Evolutionary conservation across 1,284 basidiomycete genomes (phyloP), one percentile per base, ranked within the genome.

Genomic region (Cryptococcus neoformans): DNA sequence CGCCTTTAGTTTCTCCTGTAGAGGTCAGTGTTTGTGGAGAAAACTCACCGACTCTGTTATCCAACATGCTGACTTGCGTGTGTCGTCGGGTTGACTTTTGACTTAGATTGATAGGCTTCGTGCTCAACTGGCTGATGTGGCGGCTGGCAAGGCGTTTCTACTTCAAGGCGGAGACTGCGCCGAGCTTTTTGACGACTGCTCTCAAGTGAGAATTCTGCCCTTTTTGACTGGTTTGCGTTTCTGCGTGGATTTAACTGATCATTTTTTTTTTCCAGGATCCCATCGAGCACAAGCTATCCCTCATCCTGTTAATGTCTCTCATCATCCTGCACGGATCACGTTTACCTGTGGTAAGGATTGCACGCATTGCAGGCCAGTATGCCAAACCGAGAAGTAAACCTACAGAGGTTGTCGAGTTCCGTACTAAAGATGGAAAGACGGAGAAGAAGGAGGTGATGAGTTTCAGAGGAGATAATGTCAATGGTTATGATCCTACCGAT

Each of bases 121-220:
- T 49, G 80, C 85, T 67, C 89, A 95, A 66, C 81, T 97, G 17
- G 80, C 82, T 16, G 83, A 84, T 49, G 92, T 95, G 5, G 89
- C 94, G 57, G 81, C 81, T n/a, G 88, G 89, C 62, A 85, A 93
- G 69, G 92, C 92, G 0, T 99, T 99, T 78, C 82, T 99, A 36
- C 83, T 99, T 0, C 95, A 99, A 65, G 93, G 94, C 2, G 96
- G 95, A 9, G 96, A 99, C 73, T 99, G 94, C 68, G 95, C 94
- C 21, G 94, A 95, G 76, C 88, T 89, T 71, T 94, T 95, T 68
- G 88, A 91, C 65, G 90, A 90, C 1, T 93, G 91, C 73, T 92
- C 90, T 0, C 84, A 89, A 66, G 90, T 90, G 70, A 63, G 84
- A 17, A 4, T 28, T 42, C 14, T 38, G 39, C n/a, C 21, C 21